phyloP scores from a whole-genome alignment of 768 basidiomycete species.

The Boletales sp. region DNA sequence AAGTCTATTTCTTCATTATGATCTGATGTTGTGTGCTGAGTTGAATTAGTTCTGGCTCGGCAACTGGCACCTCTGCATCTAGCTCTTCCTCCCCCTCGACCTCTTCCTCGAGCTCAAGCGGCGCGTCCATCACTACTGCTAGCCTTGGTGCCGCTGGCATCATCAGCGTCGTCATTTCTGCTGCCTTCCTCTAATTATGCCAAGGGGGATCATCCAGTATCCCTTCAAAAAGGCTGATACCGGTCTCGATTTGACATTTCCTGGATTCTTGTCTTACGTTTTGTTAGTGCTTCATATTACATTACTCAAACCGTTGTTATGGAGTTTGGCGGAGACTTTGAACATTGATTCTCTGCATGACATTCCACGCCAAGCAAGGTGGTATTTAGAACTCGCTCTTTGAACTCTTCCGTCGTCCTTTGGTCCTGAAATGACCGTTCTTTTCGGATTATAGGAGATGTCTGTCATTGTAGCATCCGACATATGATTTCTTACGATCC shows the following conservation, averaged over 20 bases:
- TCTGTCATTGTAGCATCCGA: slow-evolving; percentile 12
- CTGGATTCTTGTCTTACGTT: slow-evolving; percentile 8
- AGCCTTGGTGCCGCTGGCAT: slow-evolving; percentile 43
- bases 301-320: slow-evolving; percentile 8
- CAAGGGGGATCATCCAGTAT: neutral
- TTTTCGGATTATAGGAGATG: slow-evolving; percentile 14
- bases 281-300: slow-evolving; percentile 13
- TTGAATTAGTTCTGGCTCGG: neutral
- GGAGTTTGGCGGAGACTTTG: slow-evolving; percentile 1
- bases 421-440: slow-evolving; percentile 1
- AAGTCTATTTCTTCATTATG: slow-evolving; percentile 8
- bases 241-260: slow-evolving; percentile 10
- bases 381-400: slow-evolving; percentile 1
- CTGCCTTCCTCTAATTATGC: slow-evolving; percentile 34
- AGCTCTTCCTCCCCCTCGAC: slow-evolving; percentile 24
- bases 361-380: neutral
- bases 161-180: slow-evolving; percentile 34
- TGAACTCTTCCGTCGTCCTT: slow-evolving; percentile 3
- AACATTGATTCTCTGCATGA: neutral
- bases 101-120: slow-evolving; percentile 12
- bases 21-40: slow-evolving; percentile 6
- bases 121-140: slow-evolving; percentile 41
- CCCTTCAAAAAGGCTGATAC: slow-evolving; percentile 17
- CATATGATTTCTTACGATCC: slow-evolving; percentile 14
- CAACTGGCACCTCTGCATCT: neutral